phyloP scores from a whole-genome alignment of 2,329 filamentous ascomycete genomes.

The Hymenoscyphus linearis region DNA sequence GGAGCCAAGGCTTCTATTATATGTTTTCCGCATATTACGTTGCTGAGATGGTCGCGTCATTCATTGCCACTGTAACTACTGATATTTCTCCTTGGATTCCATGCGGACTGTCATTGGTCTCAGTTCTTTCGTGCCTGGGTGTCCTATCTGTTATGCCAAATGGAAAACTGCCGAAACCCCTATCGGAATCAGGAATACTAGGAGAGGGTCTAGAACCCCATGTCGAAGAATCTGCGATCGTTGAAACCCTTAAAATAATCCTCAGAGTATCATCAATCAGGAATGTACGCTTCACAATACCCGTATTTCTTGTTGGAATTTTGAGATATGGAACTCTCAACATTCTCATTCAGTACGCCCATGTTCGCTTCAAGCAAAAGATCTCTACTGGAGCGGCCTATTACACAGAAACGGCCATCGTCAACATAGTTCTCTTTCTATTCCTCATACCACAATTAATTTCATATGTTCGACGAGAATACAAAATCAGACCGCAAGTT shows the following conservation, averaged over 20 bases:
- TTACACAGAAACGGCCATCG: slow-evolving; percentile 29
- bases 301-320: slow-evolving; percentile 29
- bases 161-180: background rate
- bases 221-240: background rate
- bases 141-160: slow-evolving; percentile 24
- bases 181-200: background rate
- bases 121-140: slow-evolving; percentile 19
- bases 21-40: slow-evolving; percentile 32
- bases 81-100: slow-evolving; percentile 32
- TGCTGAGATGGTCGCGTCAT: slow-evolving; percentile 29
- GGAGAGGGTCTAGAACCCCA: background rate
- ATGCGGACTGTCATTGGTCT: slow-evolving; percentile 23
- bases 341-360: slow-evolving; percentile 30
- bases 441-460: slow-evolving; percentile 25
- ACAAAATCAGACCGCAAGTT: slow-evolving; percentile 15
- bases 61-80: slow-evolving; percentile 24
- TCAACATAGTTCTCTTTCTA: slow-evolving; percentile 29
- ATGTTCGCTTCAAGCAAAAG: slow-evolving; percentile 25
- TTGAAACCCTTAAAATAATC: background rate
- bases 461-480: slow-evolving; percentile 16
- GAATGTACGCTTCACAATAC: slow-evolving; percentile 23
- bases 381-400: slow-evolving; percentile 29
- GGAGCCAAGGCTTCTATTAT: slow-evolving; percentile 30
- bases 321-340: slow-evolving; percentile 29
- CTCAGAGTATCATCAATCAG: slow-evolving; percentile 11